Percentiles rank a stretch among this genome's conserved stretches.
phyloP scores from a whole-genome alignment of 2,329 filamentous ascomycete species.

The Phialophora verrucosa region DNA sequence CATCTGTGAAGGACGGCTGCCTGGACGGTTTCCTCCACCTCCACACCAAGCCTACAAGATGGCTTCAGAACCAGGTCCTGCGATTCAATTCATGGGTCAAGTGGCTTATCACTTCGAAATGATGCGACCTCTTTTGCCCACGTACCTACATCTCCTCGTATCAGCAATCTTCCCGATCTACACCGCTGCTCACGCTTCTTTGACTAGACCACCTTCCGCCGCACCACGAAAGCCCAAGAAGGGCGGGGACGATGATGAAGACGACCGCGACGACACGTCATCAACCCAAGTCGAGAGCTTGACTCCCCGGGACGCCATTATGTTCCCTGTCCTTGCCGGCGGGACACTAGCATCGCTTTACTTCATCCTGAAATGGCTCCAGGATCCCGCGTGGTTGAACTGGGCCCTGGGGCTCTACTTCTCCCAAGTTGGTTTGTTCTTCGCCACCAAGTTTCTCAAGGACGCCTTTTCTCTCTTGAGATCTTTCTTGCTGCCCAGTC shows the following conservation, averaged over 20 bases:
- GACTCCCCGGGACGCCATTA: conserved; percentile 76
- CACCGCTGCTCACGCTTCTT: conserved; percentile 80
- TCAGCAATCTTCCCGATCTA: conserved; percentile 84
- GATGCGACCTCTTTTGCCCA: conserved; percentile 57
- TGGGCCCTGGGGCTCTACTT: conserved; percentile 85
- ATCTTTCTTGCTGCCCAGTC: conserved; percentile 73
- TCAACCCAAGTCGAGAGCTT: conserved; percentile 69
- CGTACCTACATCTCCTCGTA: conserved; percentile 65
- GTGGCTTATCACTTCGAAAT: conserved; percentile 34
- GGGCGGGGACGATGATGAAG: conserved; percentile 56
- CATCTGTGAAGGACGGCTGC: neutral
- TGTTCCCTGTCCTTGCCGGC: conserved; percentile 81
- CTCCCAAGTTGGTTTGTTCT: conserved; percentile 77
- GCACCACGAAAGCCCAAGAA: conserved; percentile 55
- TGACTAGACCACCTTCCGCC: conserved; percentile 82
- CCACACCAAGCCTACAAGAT: neutral
- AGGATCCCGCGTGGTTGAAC: conserved; percentile 81
- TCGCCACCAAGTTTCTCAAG: conserved; percentile 73
- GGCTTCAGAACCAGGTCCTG: conserved; percentile 26
- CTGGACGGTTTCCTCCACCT: neutral
- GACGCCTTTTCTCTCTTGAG: conserved; percentile 70
- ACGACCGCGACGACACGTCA: conserved; percentile 60
- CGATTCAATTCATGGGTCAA: conserved; percentile 34
- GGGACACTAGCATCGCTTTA: conserved; percentile 76
- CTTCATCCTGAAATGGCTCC: conserved; percentile 84